Base-by-base conservation (phyloP, 768 basidiomycete species). In the Hypholoma fasciculare region DNA sequence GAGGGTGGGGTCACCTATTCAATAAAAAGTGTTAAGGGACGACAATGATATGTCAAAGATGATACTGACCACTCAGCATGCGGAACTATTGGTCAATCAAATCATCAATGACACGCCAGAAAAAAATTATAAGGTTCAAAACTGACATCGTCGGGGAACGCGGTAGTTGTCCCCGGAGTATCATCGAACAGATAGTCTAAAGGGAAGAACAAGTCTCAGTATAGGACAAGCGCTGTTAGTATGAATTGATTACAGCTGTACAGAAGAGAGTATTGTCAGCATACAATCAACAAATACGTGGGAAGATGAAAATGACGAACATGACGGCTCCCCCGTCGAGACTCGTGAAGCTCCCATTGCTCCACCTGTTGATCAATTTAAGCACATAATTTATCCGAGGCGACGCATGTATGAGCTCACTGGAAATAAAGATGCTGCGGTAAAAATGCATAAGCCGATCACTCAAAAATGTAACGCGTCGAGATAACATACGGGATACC, bases 121-220 rank as follows among this genome's bases (percentile, higher is more conserved):
- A 34, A 34, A 62, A 40, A 27, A 57, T 30, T 44, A 44, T 52
- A 19, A 36, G 53, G 17, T 44, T 52, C 34, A 46, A 43, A 17
- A 19, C 77, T 69, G 46, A 82, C 82, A 65, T 84, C 74, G 69
- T 82, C 82, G 27, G 82, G 82, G 66, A 84, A 84, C 5, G 80
- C 76, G 1, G 78, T 82, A 1, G 80, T 82, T 1, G 71, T 74
- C 59, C 78, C 79, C 38, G 79, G 66, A 44, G 69, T 77, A 61
- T 81, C 75, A 52, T 67, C 72, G 70, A 78, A 82, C 40, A 82
- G 67, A 62, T 83, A 82, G 65, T 83, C 81, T 82, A 34, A 7
- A 1, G 1, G 34, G n/a, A 57, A 44, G 5, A n/a, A 47, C 8
- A 27, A 49, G 2, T 44, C n/a, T 43, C 19, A 30, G 19, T 44